Evolutionary conservation across 2,329 filamentous ascomycete genomes (phyloP), one percentile per base, ranked within the genome.

Genomic region (Hirsutella minnesotensis): DNA sequence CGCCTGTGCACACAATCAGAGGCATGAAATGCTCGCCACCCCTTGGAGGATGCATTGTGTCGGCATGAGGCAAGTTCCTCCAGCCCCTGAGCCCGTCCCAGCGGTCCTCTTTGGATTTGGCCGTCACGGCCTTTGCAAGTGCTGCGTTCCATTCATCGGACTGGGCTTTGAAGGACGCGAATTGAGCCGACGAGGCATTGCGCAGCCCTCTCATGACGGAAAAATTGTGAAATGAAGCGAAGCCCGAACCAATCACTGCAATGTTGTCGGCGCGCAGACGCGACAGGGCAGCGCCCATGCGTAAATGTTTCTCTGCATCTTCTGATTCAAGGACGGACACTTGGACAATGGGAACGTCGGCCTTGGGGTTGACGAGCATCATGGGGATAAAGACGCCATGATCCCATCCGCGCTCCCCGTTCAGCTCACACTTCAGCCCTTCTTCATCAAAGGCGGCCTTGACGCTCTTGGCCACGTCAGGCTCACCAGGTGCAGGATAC

Each of bases 321-420:
- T 79, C 74, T 16, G 65, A 70, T 22, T 51, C 49, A 3, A 79
- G 66, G 10, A 79, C 72, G 1, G 70, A 75, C 43, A 79, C 51
- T 53, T 78, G 75, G n/a, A 79, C 61, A 24, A 79, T 63, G 39
- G 75, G 75, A 3, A 75, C 54, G 44, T 66, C 58, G 48, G 73
- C 75, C 35, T 60, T 50, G 18, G 75, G 75, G 44, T 70, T 58
- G 50, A 73, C 68, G 36, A 79, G 70, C 38, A 68, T 63, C 58
- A 79, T 62, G 7, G 75, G 75, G 21, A 79, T 58, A 54, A 78
- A 79, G 44, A 79, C 73, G 59, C 75, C 75, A 53, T 79, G 75
- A 53, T 79, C 75, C 75, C 75, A 79, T 45, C 68, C 61, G 34
- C 68, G 64, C 44, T 56, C 41, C 13, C 42, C 48, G 46, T 72